phyloP scores from a whole-genome alignment of 2,329 filamentous ascomycete genomes.

The Dothideomycetes sp. region DNA sequence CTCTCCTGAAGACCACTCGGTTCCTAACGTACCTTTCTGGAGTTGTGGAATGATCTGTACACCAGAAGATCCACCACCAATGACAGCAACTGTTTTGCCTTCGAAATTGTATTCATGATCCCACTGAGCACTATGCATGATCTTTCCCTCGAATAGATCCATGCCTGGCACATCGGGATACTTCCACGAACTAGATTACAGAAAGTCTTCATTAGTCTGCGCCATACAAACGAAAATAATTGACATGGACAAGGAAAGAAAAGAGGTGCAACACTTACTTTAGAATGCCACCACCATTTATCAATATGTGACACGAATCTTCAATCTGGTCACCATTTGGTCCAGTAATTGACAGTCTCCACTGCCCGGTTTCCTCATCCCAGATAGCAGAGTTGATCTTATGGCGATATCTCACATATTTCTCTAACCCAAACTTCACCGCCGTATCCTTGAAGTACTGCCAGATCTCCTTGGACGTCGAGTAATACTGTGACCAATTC shows the following conservation, averaged over 20 bases:
- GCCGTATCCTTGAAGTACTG: slow-evolving; percentile 39
- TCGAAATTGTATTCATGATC: slow-evolving; percentile 31
- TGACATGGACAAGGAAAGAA: too few relatives aligned
- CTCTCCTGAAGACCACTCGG: too few relatives aligned
- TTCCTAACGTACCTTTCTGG: too few relatives aligned
- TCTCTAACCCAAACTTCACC: too few relatives aligned
- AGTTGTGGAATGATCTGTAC: slow-evolving; percentile 33
- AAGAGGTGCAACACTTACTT: too few relatives aligned
- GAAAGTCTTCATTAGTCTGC: too few relatives aligned
- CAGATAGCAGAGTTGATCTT: slow-evolving; percentile 37
- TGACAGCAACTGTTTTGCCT: slow-evolving; percentile 34
- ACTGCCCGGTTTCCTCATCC: slow-evolving; percentile 33
- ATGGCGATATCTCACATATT: slow-evolving; percentile 37
- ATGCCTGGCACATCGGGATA: slow-evolving; percentile 36
- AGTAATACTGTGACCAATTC: slow-evolving; percentile 42
- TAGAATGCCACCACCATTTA: slow-evolving; percentile 37
- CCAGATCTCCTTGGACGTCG: slow-evolving; percentile 40
- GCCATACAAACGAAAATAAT: too few relatives aligned
- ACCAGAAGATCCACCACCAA: slow-evolving; percentile 33
- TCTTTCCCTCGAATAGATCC: slow-evolving; percentile 33
- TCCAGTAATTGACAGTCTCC: slow-evolving; percentile 28
- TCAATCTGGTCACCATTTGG: slow-evolving; percentile 27
- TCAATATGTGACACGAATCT: slow-evolving; percentile 31
- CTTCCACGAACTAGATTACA: too few relatives aligned
- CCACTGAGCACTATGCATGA: slow-evolving; percentile 37